Base-by-base conservation (phyloP, 768 basidiomycete species). In the Ramaria rubella region DNA sequence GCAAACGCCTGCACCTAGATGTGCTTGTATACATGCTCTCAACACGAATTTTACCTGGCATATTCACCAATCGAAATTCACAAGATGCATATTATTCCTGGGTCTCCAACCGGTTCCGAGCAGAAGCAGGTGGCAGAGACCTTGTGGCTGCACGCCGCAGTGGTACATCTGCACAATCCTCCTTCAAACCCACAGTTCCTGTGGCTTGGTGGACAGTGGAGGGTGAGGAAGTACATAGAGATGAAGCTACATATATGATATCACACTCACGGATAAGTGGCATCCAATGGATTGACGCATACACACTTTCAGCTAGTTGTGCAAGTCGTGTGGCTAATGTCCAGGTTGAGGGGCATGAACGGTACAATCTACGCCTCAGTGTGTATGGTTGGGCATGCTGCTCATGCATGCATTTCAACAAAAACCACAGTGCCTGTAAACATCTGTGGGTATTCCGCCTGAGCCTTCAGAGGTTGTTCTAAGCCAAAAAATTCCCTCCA, bases 1-100 rank as follows among this genome's bases (percentile, higher is more conserved):
- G 71, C 3, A 60, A 60, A 5, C 62, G 66, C 6, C 64, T 75
- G 4, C 68, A 68, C 0, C 59, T 68, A 4, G 49, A 38, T 38
- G 7, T 38, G 2, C n/a, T 38, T 8, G 7, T 38, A 14, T 38
- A 14, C 6, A 14, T 38, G 33, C 49, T 33, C 6, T 24, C 19
- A 12, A 38, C 36, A 38, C 36, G n/a, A n/a, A 38, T 38, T 8
- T 38, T 38, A 38, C 36, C 36, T 14, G n/a, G 2, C 3, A 38
- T 38, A 14, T 38, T 38, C 36, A 38, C 12, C 7, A 3, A n/a
- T n/a, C 36, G 6, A 2, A 38, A n/a, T 7, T 14, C 6, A 38
- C 3, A 38, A n/a, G 7, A 38, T 14, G 3, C 12, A n/a, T 38
- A 38, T 8, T 38, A 38, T 38, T 12, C 3, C 14, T 38, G 36